Conservation (phyloP, 2,329 filamentous ascomycete genomes). For the Verticillium nubilum region DNA sequence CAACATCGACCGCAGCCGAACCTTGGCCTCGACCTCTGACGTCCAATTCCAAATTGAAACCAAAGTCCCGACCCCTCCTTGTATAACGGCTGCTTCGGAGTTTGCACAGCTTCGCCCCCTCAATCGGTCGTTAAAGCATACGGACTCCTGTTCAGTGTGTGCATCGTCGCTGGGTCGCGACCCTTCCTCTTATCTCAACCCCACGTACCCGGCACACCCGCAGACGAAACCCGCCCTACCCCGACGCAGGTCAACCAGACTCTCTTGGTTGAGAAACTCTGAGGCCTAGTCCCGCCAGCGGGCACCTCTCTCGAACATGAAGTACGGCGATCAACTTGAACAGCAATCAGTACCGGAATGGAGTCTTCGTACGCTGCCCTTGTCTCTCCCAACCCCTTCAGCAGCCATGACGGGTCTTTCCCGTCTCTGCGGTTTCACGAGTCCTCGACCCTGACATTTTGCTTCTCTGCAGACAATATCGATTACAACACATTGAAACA, state of each 20-base stretch:
- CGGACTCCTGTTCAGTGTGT: too few species aligned
- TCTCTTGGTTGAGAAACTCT: not conserved
- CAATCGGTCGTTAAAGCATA: too few species aligned
- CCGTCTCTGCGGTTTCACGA: not conserved
- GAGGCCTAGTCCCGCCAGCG: not conserved
- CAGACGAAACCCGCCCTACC: not conserved
- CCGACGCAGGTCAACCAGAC: not conserved
- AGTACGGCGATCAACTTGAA: slow-evolving; percentile 70
- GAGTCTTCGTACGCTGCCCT: slow-evolving; percentile 58
- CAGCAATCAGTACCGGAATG: slow-evolving; percentile 76
- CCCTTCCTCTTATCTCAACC: not conserved
- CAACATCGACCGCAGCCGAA: not conserved
- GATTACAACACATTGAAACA: slow-evolving; percentile 86
- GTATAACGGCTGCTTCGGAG: too few species aligned
- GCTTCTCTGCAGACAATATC: slow-evolving; percentile 60
- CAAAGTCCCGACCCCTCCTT: not conserved
- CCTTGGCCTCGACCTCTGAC: not conserved
- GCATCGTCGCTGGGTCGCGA: too few species aligned
- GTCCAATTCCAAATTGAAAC: not conserved
- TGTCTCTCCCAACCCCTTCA: not conserved
- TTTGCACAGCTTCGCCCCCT: too few species aligned
- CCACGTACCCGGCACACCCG: not conserved
- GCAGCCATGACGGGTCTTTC: not conserved
- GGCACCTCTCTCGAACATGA: slow-evolving; percentile 44
- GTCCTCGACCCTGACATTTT: not conserved